A percentile compares a stretch with the other conserved stretches of the same genome.
phyloP scores from a whole-genome alignment of 2,329 filamentous ascomycete genomes.

The Fusarium oligoseptatum region DNA sequence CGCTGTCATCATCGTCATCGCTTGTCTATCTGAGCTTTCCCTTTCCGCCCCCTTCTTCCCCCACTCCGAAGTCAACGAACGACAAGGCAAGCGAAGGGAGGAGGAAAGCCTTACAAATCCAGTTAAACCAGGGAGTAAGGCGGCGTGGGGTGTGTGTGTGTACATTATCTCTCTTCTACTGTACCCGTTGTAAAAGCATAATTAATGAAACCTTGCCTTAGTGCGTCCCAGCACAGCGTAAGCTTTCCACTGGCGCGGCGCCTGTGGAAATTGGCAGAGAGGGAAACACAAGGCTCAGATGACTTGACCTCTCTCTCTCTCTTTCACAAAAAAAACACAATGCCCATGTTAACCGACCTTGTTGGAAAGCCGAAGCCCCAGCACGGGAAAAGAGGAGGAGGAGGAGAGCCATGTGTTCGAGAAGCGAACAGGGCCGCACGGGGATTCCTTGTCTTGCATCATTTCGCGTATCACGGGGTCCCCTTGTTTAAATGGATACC shows the following conservation, averaged over 20 bases:
- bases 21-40: slow-evolving; percentile 14
- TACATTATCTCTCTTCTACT: not conserved
- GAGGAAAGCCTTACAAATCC: not conserved
- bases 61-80: slow-evolving; percentile 33
- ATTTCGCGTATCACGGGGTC: slow-evolving; percentile 38
- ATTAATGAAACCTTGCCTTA: slow-evolving; percentile 11
- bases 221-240: slow-evolving; percentile 26
- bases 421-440: slow-evolving; percentile 19
- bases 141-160: not conserved
- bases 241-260: slow-evolving; percentile 27
- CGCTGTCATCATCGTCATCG: slow-evolving; percentile 40
- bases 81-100: slow-evolving; percentile 2
- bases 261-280: slow-evolving; percentile 35
- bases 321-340: too few relatives aligned
- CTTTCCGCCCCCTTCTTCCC: slow-evolving; percentile 8
- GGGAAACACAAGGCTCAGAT: not conserved
- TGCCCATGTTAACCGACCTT: too few relatives aligned
- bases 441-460: slow-evolving; percentile 24
- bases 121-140: slow-evolving; percentile 5
- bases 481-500: not conserved
- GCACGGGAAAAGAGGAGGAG: not conserved
- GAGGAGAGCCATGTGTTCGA: slow-evolving; percentile 25
- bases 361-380: too few relatives aligned
- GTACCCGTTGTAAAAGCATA: slow-evolving; percentile 3
- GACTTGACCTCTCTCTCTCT: not conserved